These are phyloP conservation scores for Takashimella tepidaria DNA, from an alignment of 1,284 basidiomycete genomes.

Conservation along the genomic window DNA sequence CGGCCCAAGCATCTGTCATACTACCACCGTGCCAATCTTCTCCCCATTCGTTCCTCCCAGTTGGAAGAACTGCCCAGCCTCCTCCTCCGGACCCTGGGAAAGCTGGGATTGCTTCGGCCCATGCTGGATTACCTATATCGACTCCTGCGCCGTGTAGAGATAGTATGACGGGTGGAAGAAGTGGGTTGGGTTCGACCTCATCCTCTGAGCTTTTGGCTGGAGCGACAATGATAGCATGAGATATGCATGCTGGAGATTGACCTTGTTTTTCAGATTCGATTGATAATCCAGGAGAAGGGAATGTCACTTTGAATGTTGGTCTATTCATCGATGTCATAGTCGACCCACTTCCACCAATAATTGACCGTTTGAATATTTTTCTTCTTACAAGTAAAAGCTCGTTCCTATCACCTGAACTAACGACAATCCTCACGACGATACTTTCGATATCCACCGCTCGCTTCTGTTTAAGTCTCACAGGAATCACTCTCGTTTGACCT, in stretches of 20 bases:
- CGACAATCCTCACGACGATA: neutral
- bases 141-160: slow-evolving; percentile 46
- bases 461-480: slow-evolving; percentile 4
- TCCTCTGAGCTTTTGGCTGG: slow-evolving; percentile 3
- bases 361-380: neutral
- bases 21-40: slow-evolving; percentile 47
- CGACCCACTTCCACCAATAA: neutral
- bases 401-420: neutral
- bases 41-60: slow-evolving; percentile 45
- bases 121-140: slow-evolving; percentile 17
- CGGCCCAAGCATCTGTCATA: slow-evolving; percentile 37
- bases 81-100: neutral
- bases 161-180: slow-evolving; percentile 28
- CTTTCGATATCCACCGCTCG: neutral
- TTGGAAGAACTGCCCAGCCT: slow-evolving; percentile 39
- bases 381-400: neutral
- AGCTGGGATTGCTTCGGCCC: slow-evolving; percentile 27
- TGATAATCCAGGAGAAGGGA: slow-evolving; percentile 15
- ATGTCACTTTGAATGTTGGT: slow-evolving; percentile 25
- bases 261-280: neutral
- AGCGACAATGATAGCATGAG: slow-evolving; percentile 29
- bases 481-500: slow-evolving; percentile 9
- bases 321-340: too few relatives aligned
- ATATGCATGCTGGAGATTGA: slow-evolving; percentile 20
- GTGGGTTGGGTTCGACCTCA: neutral